Base-by-base conservation (phyloP, 169 alveolate species). In the Plasmodium knowlesi region DNA sequence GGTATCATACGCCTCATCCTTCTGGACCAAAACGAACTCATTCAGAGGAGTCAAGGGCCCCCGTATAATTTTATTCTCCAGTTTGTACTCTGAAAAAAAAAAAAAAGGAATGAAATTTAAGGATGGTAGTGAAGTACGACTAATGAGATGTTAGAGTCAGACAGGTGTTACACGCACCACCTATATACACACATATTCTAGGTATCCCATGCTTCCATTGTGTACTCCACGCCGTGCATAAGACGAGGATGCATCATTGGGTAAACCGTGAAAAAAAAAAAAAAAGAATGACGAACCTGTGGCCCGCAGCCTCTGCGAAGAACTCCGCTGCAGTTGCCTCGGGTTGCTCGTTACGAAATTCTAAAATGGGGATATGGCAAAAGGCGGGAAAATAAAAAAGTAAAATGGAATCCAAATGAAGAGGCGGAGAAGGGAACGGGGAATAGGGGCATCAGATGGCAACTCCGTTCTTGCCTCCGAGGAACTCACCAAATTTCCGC, bases 1-100 rank as follows among this genome's bases (percentile, higher is more conserved):
- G n/a, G 94, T 89, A 25, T 89, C 94, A 16, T 39, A 30, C 10
- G 94, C 94, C 10, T 89, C 94, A 67, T 89, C 73, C 54, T 89
- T 89, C 46, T 89, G 78, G 4, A 89, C 79, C 82, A 89, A 61
- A 54, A 89, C 54, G 81, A 54, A 89, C 43, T 89, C 94, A 28
- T 89, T 89, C 32, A 89, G 32, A 0, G 94, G 94, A 3, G 89
- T 79, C n/a, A 89, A 34, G 12, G 94, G 94, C 10, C 94, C 94
- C 71, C 94, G 79, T 78, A 89, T 89, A 41, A 70, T 57, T 46
- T 70, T 89, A 89, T 80, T 89, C 30, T 89, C 94, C 19, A 89
- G 53, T 80, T 78, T 89, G 54, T 89, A 89, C 73, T 83, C 92
- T 83, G 72, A 57, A 22, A 34, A 83, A 67, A 67, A 28, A 9